Evolutionary conservation across 306 rosid genomes (phyloP), one percentile per base, ranked within the genome.

Genomic region (Cicer yamashitae): DNA sequence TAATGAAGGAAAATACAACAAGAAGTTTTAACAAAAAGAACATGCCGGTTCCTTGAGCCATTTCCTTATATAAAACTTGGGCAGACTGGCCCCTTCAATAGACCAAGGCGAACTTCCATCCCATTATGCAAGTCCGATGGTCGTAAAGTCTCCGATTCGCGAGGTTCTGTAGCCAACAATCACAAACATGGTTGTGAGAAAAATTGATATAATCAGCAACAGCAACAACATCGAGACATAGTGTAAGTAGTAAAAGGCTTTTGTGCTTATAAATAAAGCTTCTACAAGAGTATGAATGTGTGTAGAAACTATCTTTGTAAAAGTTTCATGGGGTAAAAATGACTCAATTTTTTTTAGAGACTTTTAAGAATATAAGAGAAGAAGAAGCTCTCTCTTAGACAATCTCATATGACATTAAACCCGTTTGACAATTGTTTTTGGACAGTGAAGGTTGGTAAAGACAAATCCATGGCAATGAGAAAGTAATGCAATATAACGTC

Each of bases 101-200:
- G 84, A 38, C 97, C 97, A 43, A 90, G 86, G 71, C 89, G 94
- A 81, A 91, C 94, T 84, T 94, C 97, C 96, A 94, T 82, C 40
- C 93, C 97, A 77, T 94, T 96, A 83, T 94, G 98, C 86, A 79
- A 77, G 79, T 94, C 96, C 5, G 60, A 71, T 15, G 96, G 96
- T 80, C 86, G 86, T 48, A 84, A n/a, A 10, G 90, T 84, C 87
- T 94, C 97, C 0, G 92, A 90, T 8, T 94, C 98, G 2, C 89
- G 85, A 3, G 96, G 96, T 39, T 91, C 96, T 91, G 97, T 88
- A 86, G 54, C 40, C 48, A 68, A 58, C 63, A 75, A 6, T 50
- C 73, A 12, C 10, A 5, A 40, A 20, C 3, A 71, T 10, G 7
- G 50, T 52, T 59, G 10, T 71, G 15, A 62, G 66, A 3, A 43